Evolutionary conservation across 208 protist species (phyloP).

Genomic region (Wallacemonas sp.): DNA sequence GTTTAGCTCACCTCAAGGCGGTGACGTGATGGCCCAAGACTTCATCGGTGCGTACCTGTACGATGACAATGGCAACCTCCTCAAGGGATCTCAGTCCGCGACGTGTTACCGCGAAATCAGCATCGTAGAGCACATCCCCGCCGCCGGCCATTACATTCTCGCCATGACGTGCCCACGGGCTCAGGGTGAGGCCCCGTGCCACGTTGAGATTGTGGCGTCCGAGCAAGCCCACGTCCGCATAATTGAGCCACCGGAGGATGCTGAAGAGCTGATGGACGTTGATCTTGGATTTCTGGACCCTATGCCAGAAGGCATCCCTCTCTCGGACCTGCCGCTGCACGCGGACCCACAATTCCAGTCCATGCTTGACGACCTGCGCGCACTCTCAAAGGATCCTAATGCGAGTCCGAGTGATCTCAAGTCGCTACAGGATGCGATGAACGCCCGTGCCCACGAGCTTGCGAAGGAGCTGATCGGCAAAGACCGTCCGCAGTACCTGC

Average conservation of each 20-base stretch:
- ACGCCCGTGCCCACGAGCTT: slow-evolving; percentile 42
- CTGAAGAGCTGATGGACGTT: slow-evolving; percentile 33
- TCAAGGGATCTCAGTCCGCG: slow-evolving; percentile 39
- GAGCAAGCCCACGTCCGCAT: slow-evolving; percentile 55
- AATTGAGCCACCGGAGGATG: slow-evolving; percentile 44
- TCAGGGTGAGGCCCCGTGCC: slow-evolving; percentile 36
- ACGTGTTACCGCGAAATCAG: slow-evolving; percentile 66
- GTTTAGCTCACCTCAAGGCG: slow-evolving; percentile 10
- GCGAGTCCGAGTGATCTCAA: slow-evolving; percentile 33
- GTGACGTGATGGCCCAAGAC: slow-evolving; percentile 50
- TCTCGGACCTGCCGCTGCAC: slow-evolving; percentile 32
- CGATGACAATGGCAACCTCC: slow-evolving; percentile 37
- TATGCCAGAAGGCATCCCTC: slow-evolving; percentile 36
- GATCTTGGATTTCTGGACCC: slow-evolving; percentile 49
- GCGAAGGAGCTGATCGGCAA: slow-evolving; percentile 38
- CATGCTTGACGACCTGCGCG: slow-evolving; percentile 24
- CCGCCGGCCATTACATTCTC: slow-evolving; percentile 40
- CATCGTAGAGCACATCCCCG: slow-evolving; percentile 33
- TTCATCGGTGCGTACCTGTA: slow-evolving; percentile 63
- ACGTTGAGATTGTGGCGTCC: slow-evolving; percentile 48
- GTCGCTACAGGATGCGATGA: slow-evolving; percentile 39
- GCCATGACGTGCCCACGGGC: slow-evolving; percentile 46
- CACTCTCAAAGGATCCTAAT: slow-evolving; percentile 31
- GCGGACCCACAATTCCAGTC: slow-evolving; percentile 42
- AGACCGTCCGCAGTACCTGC: slow-evolving; percentile 47